Percentiles rank a stretch among this genome's conserved stretches.
Evolutionary conservation across 441 rosid genomes (phyloP).

Genomic region (Gossypium trilobum): DNA sequence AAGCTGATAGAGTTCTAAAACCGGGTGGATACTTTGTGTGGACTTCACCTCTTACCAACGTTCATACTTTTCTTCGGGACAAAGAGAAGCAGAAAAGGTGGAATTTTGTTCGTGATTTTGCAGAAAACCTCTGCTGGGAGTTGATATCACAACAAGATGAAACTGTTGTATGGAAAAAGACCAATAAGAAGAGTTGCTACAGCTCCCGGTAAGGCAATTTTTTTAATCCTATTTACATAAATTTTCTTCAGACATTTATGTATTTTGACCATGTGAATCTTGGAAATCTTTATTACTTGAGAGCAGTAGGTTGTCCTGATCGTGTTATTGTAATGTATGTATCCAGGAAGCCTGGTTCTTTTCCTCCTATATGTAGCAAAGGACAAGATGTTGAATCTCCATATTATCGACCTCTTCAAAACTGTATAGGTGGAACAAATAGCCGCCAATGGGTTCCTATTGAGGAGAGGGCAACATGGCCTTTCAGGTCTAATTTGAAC

Average conservation of each 20-base stretch:
- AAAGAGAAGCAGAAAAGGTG: conserved; percentile 59
- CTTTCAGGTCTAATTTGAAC: conserved; percentile 66
- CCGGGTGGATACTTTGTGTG: conserved; percentile 93
- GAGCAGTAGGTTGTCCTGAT: conserved; percentile 14
- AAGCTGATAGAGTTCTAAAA: conserved; percentile 70
- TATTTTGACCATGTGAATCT: background rate
- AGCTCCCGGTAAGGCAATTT: conserved; percentile 53
- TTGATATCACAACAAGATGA: conserved; percentile 83
- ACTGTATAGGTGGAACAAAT: conserved; percentile 76
- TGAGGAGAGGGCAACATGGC: conserved; percentile 66
- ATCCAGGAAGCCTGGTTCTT: conserved; percentile 68
- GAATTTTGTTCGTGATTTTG: conserved; percentile 60
- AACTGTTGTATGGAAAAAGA: conserved; percentile 93
- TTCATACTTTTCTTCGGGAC: conserved; percentile 37
- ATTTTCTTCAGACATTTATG: background rate
- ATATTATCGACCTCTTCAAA: conserved; percentile 72
- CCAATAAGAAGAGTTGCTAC: conserved; percentile 60
- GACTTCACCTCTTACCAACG: conserved; percentile 73
- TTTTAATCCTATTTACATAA: background rate
- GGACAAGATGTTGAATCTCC: conserved; percentile 85
- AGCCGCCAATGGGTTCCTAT: conserved; percentile 83
- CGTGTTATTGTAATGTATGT: conserved; percentile 14
- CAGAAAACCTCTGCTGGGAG: conserved; percentile 81
- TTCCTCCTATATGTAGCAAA: conserved; percentile 66
- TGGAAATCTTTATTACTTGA: conserved; percentile 7